Percentiles rank a stretch among this genome's conserved stretches.
phyloP scores from a whole-genome alignment of 2,329 filamentous ascomycete species.

The Penicillium psychrosexuale region DNA sequence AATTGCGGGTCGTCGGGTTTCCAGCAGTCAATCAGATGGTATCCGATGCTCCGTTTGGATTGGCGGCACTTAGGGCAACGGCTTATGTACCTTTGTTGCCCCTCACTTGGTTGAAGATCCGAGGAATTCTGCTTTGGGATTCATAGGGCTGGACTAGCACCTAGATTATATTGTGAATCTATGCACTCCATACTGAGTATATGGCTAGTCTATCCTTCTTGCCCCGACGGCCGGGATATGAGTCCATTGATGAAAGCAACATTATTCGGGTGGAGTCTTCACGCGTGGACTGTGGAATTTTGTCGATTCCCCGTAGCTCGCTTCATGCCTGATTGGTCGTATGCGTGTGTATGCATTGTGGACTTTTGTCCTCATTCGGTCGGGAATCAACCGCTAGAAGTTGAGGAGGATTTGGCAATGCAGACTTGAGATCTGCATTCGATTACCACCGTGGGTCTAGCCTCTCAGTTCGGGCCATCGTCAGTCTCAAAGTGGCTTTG shows the following conservation, averaged over 20 bases:
- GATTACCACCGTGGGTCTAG: constrained; percentile 3
- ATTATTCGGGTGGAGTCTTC: not conserved
- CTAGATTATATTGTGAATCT: not conserved
- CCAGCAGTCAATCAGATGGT: constrained; percentile 20
- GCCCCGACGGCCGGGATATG: not conserved
- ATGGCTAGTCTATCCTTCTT: not conserved
- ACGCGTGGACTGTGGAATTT: not conserved
- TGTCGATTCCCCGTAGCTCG: constrained; percentile 4
- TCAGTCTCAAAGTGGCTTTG: not conserved
- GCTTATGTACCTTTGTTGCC: constrained; percentile 14
- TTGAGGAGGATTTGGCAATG: constrained; percentile 10
- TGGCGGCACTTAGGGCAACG: constrained; percentile 16
- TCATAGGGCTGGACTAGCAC: not conserved
- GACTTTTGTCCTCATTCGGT: constrained; percentile 1
- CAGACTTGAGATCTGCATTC: constrained; percentile 3
- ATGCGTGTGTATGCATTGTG: constrained; percentile 5
- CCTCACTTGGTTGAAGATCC: constrained; percentile 8
- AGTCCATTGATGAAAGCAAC: not conserved
- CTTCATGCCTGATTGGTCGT: constrained; percentile 3
- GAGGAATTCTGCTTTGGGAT: not conserved
- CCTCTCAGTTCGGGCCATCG: constrained; percentile 4
- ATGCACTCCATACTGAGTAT: not conserved
- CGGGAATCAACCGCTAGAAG: not conserved
- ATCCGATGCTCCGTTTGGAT: constrained; percentile 17
- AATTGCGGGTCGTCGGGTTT: constrained; percentile 12